Base-by-base conservation (phyloP, 148 eudicot species). In the Amaranthus palmeri region DNA sequence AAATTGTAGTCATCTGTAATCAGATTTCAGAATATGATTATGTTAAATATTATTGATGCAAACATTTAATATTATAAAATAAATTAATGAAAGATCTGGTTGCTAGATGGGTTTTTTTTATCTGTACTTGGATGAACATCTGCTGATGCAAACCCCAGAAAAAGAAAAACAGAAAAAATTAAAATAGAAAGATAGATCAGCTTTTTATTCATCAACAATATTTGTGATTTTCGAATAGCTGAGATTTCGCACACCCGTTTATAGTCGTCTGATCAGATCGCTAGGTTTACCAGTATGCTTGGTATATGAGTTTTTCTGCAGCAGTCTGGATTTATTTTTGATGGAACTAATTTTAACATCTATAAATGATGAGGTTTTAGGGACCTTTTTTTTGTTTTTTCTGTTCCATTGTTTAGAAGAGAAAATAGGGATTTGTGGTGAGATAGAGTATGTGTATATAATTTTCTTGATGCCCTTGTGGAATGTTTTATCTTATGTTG, bases 201-300 rank as follows among this genome's bases (percentile, higher is more conserved):
- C 45, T 72, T 51, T 68, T 49, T 43, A n/a, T 47, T 74, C 47
- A 44, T 49, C 49, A 54, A 4, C 48, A 68, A 70, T 58, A 41
- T 14, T 59, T 42, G 42, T 15, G 61, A 25, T 66, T 14, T 42
- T 72, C 47, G 42, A 72, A 8, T 65, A 60, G n/a, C 48, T 49
- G 4, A n/a, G 58, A 50, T 7, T 72, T 25, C 13, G 41, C 10
- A 4, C 65, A 65, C 61, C 63, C 47, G 55, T 17, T 55, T 43
- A 44, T 7, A 15, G 49, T 3, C 7, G 4, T 15, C 52, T 56
- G 44, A 56, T 65, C 71, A n/a, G 72, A 57, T 77, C 76, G 42
- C 50, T 11, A 58, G 67, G 54, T 49, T 74, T 44, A 18, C 15
- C 42, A 8, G 42, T 12, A 65, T 65, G 52, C 36, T 25, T 25